Percentiles rank a stretch among this genome's conserved stretches.
These are phyloP conservation scores for Spathaspora sp. DNA, from an alignment of 805 yeast genomes.

Conservation along the genomic window DNA sequence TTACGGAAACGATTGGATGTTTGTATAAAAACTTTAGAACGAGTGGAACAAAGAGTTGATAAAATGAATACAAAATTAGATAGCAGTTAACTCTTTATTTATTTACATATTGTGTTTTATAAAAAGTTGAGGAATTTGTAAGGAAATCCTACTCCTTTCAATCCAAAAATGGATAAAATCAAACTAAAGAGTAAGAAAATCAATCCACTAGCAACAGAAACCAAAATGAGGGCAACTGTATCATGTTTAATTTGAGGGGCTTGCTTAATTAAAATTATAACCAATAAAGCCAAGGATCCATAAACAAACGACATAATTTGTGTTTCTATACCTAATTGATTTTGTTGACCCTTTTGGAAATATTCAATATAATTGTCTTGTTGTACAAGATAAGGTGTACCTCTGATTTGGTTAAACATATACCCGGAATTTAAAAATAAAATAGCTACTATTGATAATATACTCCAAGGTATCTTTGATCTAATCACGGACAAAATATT, in stretches of 20 bases:
- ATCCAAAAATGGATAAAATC: constrained; percentile 59
- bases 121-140: constrained; percentile 40
- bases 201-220: constrained; percentile 38
- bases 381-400: constrained; percentile 58
- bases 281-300: constrained; percentile 59
- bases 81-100: neutral
- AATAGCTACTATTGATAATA: constrained; percentile 55
- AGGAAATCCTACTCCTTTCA: constrained; percentile 79
- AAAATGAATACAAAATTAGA: constrained; percentile 12
- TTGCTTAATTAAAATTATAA: constrained; percentile 56
- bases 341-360: constrained; percentile 58
- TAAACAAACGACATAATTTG: constrained; percentile 76
- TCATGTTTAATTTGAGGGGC: constrained; percentile 47
- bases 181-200: constrained; percentile 60
- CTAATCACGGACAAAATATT: constrained; percentile 39
- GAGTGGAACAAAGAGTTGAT: constrained; percentile 34
- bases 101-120: neutral
- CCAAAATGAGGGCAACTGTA: constrained; percentile 47
- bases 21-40: constrained; percentile 25
- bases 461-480: constrained; percentile 70
- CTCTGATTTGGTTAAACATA: constrained; percentile 89
- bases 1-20: constrained; percentile 30
- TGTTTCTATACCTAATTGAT: constrained; percentile 84
- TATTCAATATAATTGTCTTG: constrained; percentile 37
- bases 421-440: constrained; percentile 81